These are phyloP conservation scores for Hypoxylon sp. DNA, from an alignment of 2,329 filamentous ascomycete genomes.

Conservation along the genomic window DNA sequence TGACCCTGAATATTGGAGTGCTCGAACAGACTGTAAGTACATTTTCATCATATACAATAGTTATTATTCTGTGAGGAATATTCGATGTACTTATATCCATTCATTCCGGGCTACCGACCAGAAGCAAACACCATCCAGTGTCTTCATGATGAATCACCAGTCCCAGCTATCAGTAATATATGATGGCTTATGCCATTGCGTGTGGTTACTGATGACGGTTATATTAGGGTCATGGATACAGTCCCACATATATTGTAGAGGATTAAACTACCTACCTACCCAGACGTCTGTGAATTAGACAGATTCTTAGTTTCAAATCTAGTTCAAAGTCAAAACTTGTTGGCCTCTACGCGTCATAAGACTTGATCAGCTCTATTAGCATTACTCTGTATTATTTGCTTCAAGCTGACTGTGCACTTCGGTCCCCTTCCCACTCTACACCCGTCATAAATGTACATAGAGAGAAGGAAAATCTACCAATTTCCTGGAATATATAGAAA, in stretches of 20 bases:
- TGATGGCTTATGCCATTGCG: constrained; percentile 8
- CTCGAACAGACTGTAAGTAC: constrained; percentile 26
- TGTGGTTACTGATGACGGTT: constrained; percentile 19
- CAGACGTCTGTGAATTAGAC: constrained; percentile 3
- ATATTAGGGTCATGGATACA: constrained; percentile 7
- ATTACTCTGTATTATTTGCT: background rate
- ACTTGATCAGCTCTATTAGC: background rate
- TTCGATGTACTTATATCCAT: constrained; percentile 20
- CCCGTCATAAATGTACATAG: background rate
- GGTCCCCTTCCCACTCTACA: background rate
- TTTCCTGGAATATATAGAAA: too few species aligned
- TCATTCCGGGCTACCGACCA: background rate
- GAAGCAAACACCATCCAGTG: background rate
- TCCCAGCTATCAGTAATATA: constrained; percentile 2
- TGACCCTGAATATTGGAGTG: constrained; percentile 7
- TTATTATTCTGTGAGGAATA: background rate
- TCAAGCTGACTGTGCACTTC: background rate
- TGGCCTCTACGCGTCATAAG: constrained; percentile 1
- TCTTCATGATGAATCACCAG: constrained; percentile 32
- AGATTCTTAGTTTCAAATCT: background rate
- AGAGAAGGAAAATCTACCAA: too few species aligned
- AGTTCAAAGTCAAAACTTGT: background rate
- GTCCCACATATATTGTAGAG: constrained; percentile 5
- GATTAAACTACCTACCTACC: background rate
- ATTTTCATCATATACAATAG: background rate